phyloP scores from a whole-genome alignment of 2,329 filamentous ascomycete genomes.

The Verticillium nonalfalfae region DNA sequence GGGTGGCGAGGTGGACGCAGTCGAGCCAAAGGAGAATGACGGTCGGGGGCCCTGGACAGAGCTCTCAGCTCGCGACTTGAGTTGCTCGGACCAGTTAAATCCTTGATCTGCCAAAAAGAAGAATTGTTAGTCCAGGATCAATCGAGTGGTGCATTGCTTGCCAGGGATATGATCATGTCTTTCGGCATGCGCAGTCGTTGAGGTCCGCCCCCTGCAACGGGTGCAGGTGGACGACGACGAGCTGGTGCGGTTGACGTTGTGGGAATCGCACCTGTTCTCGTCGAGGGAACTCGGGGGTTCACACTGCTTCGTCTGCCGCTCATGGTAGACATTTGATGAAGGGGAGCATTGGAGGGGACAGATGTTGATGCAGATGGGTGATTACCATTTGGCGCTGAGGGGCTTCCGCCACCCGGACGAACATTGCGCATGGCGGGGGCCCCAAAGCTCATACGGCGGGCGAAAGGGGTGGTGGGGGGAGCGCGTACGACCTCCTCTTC shows the following conservation, averaged over 20 bases:
- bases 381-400: constrained; percentile 55
- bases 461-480: constrained; percentile 67
- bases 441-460: constrained; percentile 84
- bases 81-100: constrained; percentile 96
- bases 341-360: constrained; percentile 25
- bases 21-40: constrained; percentile 51
- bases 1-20: constrained; percentile 33
- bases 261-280: constrained; percentile 1
- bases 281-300: constrained; percentile 1
- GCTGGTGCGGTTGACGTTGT: not conserved
- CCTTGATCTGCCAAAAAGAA: constrained; percentile 65
- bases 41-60: constrained; percentile 53
- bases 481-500: constrained; percentile 56
- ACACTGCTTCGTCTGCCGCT: constrained; percentile 16
- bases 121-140: not conserved
- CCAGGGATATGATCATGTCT: not conserved
- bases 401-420: constrained; percentile 41
- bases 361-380: constrained; percentile 26
- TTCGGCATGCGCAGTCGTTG: too few relatives aligned
- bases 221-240: constrained; percentile 13
- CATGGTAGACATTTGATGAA: constrained; percentile 24
- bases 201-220: not conserved
- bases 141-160: not conserved
- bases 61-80: constrained; percentile 86
- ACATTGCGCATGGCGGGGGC: constrained; percentile 65